Evolutionary conservation across 2,329 filamentous ascomycete genomes (phyloP), one percentile per base, ranked within the genome.

Genomic region (Cladosporium phlei): DNA sequence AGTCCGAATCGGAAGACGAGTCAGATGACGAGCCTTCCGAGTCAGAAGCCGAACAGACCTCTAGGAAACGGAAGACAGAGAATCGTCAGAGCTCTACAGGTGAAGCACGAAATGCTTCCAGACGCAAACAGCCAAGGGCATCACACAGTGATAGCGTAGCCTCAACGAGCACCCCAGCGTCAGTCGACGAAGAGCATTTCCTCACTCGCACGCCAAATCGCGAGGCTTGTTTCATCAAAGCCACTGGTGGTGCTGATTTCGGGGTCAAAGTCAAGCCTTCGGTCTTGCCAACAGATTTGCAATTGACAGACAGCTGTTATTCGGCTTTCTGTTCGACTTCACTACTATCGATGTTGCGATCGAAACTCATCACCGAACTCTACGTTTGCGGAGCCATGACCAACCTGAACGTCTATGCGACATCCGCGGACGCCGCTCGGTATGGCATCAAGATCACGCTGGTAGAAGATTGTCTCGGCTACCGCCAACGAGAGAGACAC

Each of bases 391-490:
- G 93, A 17, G 85, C 86, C 34, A 76, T 95, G 38, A 87, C 85
- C 33, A 96, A 97, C 59, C 73, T 94, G 27, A 90, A 89, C 24
- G 83, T 97, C 37, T 89, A 93, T 62, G 91, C 93, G 6, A 96
- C 91, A 1, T 89, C 89, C 3, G 75, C 95, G 52, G 93, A 96
- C 61, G 93, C 91, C 9, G 90, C 88, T 2, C 80, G 85, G 16
- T 86, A 96, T 65, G 93, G 90, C 4, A 82, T 95, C 59, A 75
- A 80, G n/a, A 88, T 96, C 59, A 93, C 86, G 4, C 72, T 97
- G 10, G 72, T 97, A 29, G 83, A 93, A 43, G 89, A 97, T 63
- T 96, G 90, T 64, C 80, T 95, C 46, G 90, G 89, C 9, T 95
- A 84, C 60, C 80, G 87, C 37, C 82, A 74, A 56, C 78, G 82